A percentile compares a stretch with the other conserved stretches of the same genome.
These are phyloP conservation scores for Penicillium salamii DNA, from an alignment of 495 filamentous ascomycete species.

Conservation along the genomic window DNA sequence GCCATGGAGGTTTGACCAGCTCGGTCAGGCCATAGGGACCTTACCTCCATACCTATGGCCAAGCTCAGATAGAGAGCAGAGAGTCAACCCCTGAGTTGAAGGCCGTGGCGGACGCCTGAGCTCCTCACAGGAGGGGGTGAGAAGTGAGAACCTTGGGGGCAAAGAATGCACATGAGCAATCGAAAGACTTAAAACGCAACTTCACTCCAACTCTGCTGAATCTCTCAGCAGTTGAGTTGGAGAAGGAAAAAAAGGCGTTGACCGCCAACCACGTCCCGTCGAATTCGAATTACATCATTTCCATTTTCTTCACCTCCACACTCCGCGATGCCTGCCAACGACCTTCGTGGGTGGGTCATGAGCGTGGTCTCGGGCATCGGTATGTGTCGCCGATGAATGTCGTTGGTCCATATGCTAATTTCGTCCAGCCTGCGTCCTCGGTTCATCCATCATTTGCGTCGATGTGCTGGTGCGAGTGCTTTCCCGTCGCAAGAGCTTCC, in stretches of 20 bases:
- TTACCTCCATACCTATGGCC: no score
- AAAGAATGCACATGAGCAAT: slow-evolving; percentile 4
- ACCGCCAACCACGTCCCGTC: slow-evolving; percentile 10
- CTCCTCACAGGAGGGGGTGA: background rate
- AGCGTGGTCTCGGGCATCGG: slow-evolving; percentile 78
- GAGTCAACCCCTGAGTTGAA: no score
- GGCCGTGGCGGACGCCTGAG: background rate
- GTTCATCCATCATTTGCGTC: slow-evolving; percentile 81
- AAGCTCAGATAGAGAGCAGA: no score
- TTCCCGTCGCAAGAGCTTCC: slow-evolving; percentile 70
- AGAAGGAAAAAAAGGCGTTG: background rate
- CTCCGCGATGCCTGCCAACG: slow-evolving; percentile 57
- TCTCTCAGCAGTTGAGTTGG: background rate
- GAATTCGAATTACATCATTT: slow-evolving; percentile 17
- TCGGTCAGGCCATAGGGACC: no score
- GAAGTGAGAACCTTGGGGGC: slow-evolving; percentile 19
- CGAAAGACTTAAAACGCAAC: background rate
- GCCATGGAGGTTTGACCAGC: no score
- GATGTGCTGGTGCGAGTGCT: slow-evolving; percentile 72
- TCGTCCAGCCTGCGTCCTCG: slow-evolving; percentile 68
- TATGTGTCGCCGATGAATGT: slow-evolving; percentile 28
- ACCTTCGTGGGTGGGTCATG: slow-evolving; percentile 93
- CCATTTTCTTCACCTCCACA: slow-evolving; percentile 14
- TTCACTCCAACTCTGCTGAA: background rate
- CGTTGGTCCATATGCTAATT: background rate